Conservation (phyloP, 345 rosid species). For the Linum lewisii region DNA sequence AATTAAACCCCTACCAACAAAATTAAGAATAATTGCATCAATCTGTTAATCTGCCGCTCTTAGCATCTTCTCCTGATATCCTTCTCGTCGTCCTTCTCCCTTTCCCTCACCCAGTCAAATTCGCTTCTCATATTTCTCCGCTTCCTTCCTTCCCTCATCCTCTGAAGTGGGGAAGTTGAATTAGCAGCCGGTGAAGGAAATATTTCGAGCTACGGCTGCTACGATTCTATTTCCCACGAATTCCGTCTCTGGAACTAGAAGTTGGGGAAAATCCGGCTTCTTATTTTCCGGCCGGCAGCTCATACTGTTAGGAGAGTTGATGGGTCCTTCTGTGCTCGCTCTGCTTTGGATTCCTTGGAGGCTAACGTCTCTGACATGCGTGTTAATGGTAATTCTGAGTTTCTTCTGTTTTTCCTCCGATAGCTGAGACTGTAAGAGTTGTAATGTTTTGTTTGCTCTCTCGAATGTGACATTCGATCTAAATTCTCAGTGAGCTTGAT, state of each 20-base stretch:
- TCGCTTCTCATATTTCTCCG: neutral
- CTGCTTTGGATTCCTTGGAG: slow-evolving; percentile 51
- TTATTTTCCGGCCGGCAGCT: slow-evolving; percentile 22
- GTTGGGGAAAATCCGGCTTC: neutral
- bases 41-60: neutral
- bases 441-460: neutral
- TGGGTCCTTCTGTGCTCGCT: slow-evolving; percentile 35
- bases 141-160: neutral
- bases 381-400: slow-evolving; percentile 49
- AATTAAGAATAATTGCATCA: no score
- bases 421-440: neutral
- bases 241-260: slow-evolving; percentile 32
- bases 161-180: neutral
- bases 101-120: neutral
- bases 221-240: slow-evolving; percentile 54
- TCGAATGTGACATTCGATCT: no score
- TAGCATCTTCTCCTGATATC: neutral
- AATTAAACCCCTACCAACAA: no score
- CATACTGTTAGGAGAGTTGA: slow-evolving; percentile 23
- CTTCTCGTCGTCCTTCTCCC: neutral
- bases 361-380: slow-evolving; percentile 91
- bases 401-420: neutral
- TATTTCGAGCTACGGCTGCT: slow-evolving; percentile 65
- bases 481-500: no score
- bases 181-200: neutral